Evolutionary conservation across 768 basidiomycete species (phyloP).

Genomic region (Boletus sensibilis): DNA sequence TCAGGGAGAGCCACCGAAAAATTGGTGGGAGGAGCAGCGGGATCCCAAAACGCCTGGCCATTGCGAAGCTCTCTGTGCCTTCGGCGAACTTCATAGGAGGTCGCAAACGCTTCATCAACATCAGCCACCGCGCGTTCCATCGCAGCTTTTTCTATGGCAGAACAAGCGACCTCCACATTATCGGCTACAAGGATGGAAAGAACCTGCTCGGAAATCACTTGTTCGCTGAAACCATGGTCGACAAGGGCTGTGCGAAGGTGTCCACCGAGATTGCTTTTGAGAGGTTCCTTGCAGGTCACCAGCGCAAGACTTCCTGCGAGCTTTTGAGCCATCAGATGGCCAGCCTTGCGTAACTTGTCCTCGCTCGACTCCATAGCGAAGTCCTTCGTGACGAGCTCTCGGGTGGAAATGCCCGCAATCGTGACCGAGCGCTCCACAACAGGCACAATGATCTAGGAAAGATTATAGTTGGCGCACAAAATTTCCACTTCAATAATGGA

Average conservation of each 20-base stretch:
- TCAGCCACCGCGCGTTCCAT: conserved; percentile 94
- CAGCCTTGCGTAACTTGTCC: conserved; percentile 85
- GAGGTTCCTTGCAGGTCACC: conserved; percentile 97
- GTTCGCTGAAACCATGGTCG: conserved; percentile 89
- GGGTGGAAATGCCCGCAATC: conserved; percentile 95
- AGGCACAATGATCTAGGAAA: conserved; percentile 81
- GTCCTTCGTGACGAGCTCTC: conserved; percentile 93
- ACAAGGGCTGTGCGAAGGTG: conserved; percentile 81
- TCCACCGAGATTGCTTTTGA: conserved; percentile 86
- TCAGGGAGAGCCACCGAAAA: conserved; percentile 80
- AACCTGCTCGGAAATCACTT: conserved; percentile 80
- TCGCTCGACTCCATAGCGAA: conserved; percentile 93
- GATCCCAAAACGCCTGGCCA: conserved; percentile 88
- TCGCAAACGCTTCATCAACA: conserved; percentile 84
- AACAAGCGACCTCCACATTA: conserved; percentile 91
- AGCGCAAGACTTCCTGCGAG: conserved; percentile 94
- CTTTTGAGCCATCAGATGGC: conserved; percentile 95
- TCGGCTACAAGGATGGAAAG: conserved; percentile 80
- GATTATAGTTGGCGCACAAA: not conserved
- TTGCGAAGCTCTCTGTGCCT: conserved; percentile 82
- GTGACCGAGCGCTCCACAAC: conserved; percentile 98
- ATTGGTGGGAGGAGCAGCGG: conserved; percentile 64
- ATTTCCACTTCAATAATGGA: not conserved
- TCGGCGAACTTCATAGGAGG: conserved; percentile 79
- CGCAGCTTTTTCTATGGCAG: conserved; percentile 94